Base-by-base conservation (phyloP, 768 basidiomycete genomes). In the Mycena polygramma region DNA sequence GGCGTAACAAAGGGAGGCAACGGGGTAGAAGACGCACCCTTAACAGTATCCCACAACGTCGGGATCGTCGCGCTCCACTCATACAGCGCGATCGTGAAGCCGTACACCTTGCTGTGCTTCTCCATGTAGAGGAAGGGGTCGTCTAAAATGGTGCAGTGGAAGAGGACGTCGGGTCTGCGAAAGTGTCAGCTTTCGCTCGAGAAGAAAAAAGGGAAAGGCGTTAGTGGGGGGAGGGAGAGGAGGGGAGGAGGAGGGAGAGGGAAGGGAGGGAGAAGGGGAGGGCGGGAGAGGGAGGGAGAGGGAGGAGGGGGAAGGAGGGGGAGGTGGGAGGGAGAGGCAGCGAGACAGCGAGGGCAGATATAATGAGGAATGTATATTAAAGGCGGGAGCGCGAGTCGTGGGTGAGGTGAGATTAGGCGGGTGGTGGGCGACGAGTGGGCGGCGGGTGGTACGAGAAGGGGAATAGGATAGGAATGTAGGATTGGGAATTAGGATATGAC, bases 91-190 rank as follows among this genome's bases (percentile, higher is more conserved):
- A 94, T 86, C 0, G 92, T 93, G 81, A 94, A 95, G 5, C 85
- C 89, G 75, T 94, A 95, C 1, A 88, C 82, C 77, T 92, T 92
- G 60, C 89, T 84, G 66, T 92, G 81, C 24, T 90, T 85, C 75
- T 90, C 85, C 92, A 95, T 93, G 78, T 86, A 87, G 3, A 88
- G 63, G 86, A 95, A 94, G 0, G 94, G 94, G 75, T 90, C 89
- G 55, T 83, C 84, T 58, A 85, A 77, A 64, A 91, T 79, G 70
- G 93, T 89, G 79, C 93, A 94, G 81, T 88, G 91, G 83, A 91
- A 92, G 77, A 91, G 89, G 63, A 94, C 90, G 71, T 88, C 86
- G 0, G 93, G 92, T 64, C 72, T 73, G 59, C 0, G 53, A 15
- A 24, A 2, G 35, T 9, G 45, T 66, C 36, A 53, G 51, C 46